Percentiles rank a stretch among this genome's conserved stretches.
These are phyloP conservation scores for Peterozyma xylosa DNA, from an alignment of 805 yeast genomes.

Conservation along the genomic window DNA sequence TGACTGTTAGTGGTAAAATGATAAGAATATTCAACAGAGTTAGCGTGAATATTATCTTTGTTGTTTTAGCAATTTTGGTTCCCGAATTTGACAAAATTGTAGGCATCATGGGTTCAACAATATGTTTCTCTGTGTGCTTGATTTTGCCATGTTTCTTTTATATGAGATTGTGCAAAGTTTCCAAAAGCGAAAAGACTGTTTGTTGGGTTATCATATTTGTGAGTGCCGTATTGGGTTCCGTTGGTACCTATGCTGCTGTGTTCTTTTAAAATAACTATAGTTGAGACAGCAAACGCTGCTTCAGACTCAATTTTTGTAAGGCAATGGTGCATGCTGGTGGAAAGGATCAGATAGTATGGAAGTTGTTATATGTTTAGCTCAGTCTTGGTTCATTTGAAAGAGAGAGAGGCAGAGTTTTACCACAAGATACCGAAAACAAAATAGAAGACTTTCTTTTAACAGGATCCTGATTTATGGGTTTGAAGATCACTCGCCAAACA, in stretches of 20 bases:
- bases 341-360: no score
- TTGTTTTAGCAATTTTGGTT: slow-evolving; percentile 57
- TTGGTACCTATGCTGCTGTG: slow-evolving; percentile 59
- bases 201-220: slow-evolving; percentile 39
- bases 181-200: slow-evolving; percentile 34
- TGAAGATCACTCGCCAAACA: no score
- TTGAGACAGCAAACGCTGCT: no score
- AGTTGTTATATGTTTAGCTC: no score
- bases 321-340: no score
- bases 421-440: no score
- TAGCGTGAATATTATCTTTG: slow-evolving; percentile 55
- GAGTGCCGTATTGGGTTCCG: slow-evolving; percentile 40
- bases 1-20: slow-evolving; percentile 3
- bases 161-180: slow-evolving; percentile 46
- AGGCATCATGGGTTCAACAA: slow-evolving; percentile 77
- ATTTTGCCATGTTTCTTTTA: slow-evolving; percentile 77
- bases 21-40: slow-evolving; percentile 26
- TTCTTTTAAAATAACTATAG: not conserved
- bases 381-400: no score
- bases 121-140: slow-evolving; percentile 74
- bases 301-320: no score
- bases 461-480: no score
- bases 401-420: no score
- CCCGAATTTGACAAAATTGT: slow-evolving; percentile 83
- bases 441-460: no score